These are phyloP conservation scores for Dioscorea zingiberensis DNA, from an alignment of 106 monocot genomes.

Conservation along the genomic window DNA sequence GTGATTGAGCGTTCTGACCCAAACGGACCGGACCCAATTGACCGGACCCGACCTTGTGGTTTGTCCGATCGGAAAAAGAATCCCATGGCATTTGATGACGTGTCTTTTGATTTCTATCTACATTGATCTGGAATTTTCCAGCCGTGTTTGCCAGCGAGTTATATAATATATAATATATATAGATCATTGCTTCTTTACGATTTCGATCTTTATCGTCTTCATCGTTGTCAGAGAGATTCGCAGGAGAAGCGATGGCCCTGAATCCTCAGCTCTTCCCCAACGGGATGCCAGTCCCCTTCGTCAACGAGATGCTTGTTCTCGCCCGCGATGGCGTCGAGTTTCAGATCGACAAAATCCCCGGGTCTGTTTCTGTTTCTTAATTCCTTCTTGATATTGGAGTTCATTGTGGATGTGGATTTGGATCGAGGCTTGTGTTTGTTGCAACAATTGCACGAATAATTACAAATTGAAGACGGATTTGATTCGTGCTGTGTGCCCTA, in stretches of 20 bases:
- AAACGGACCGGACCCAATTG: too few species aligned
- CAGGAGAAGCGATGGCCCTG: constrained; percentile 46
- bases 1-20: too few species aligned
- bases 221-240: not conserved
- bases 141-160: not conserved
- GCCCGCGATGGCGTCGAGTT: constrained; percentile 71
- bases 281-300: constrained; percentile 82
- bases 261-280: constrained; percentile 64
- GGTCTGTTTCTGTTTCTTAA: constrained; percentile 3
- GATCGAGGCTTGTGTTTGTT: not conserved
- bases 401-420: not conserved
- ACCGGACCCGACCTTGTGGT: too few species aligned
- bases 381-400: not conserved
- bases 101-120: not conserved
- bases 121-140: not conserved
- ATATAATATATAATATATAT: too few species aligned
- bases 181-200: not conserved
- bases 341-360: constrained; percentile 63
- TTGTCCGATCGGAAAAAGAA: too few species aligned
- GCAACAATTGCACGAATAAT: not conserved
- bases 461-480: not conserved
- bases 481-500: not conserved
- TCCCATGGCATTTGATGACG: too few species aligned
- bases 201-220: not conserved
- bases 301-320: constrained; percentile 67